Evolutionary conservation across 2,329 filamentous ascomycete species (phyloP), one percentile per base, ranked within the genome.

Genomic region (Paecilomyces niveus): DNA sequence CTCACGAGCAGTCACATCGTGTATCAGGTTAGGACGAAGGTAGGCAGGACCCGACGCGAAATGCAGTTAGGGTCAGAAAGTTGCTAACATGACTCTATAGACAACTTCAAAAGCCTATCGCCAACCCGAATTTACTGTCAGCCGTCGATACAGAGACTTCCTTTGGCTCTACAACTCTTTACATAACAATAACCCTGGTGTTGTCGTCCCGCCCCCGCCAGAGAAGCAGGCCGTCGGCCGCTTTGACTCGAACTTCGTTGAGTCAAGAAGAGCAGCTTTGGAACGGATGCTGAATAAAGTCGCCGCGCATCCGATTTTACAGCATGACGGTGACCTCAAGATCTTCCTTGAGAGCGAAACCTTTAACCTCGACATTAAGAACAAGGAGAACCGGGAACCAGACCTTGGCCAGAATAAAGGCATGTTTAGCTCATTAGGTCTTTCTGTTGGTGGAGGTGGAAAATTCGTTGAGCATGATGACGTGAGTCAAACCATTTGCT

Each of bases 391-490:
- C 57, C 88, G 91, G 68, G 92, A 97, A 59, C 90, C 90, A 1
- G 85, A 91, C 56, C 81, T 95, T 3, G 86, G 85, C 50, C 94
- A 97, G 76, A 96, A 87, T 78, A 97, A 97, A 77, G 92, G 94
- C 57, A 88, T 97, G 79, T 85, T 97, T 67, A 90, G 92, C 67
- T 90, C 88, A 15, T 82, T 97, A 57, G 90, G 91, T 22, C 83
- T 94, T 62, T 89, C 83, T 62, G 86, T 93, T 26, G 89, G 92
- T 31, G 83, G 86, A 59, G 82, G 85, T 57, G 81, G 81, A 60
- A 99, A 99, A 74, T 99, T 99, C 76, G 86, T 99, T 45, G 94
- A 99, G 76, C 94, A 97, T 71, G 94, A 99, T 72, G 94, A 99
- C 77, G 89, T 91, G 75, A 80, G 88, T 78, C 33, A 7, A 1